Evolutionary conservation across 495 filamentous ascomycete species (phyloP), one percentile per base, ranked within the genome.

Genomic region (Aspergillus nidulans): DNA sequence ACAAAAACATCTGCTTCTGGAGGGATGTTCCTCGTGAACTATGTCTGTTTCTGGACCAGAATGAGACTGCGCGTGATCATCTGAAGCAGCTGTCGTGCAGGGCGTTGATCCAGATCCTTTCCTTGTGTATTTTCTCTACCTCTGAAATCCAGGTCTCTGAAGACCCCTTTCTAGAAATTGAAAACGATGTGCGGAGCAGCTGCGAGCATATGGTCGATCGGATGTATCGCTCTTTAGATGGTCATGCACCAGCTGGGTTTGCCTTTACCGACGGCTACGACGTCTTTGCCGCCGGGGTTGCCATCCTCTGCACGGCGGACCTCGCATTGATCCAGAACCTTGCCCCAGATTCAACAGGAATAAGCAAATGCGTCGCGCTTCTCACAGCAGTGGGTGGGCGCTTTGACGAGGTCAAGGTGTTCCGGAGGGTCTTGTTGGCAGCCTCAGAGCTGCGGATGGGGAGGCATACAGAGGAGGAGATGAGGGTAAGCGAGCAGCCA

Each of bases 1-100:
- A 62, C 39, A 57, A 52, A 20, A 68, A 65, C 34, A 6, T 68
- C 1, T 62, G 45, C 23, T 57, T 63, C 36, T 68, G 65, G 65
- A 45, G 44, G 23, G 61, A 66, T 13, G 51, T 32, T 16, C 42
- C 21, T 26, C 48, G 8, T 6, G 28, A 43, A 32, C n/a, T n/a
- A 1, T 32, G 6, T 15, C 38, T 0, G 6, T 24, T 6, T 0
- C 48, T 6, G 34, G 52, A 19, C 24, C 2, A 2, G 44, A 49
- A 30, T 13, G 34, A 44, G n/a, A n/a, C 6, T 24, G 8, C 5
- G 23, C 23, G 12, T 16, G 55, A 16, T 12, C 21, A 45, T 12
- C 1, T 45, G 10, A 47, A 53, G 52, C 58, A 53, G 13, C 56
- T 68, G 2, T 49, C 58, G 28, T 60, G 54, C 20, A 46, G 63